Percentiles rank a stretch among this genome's conserved stretches.
Evolutionary conservation across 2,329 filamentous ascomycete species (phyloP).

Genomic region (Fusarium nisikadoi): DNA sequence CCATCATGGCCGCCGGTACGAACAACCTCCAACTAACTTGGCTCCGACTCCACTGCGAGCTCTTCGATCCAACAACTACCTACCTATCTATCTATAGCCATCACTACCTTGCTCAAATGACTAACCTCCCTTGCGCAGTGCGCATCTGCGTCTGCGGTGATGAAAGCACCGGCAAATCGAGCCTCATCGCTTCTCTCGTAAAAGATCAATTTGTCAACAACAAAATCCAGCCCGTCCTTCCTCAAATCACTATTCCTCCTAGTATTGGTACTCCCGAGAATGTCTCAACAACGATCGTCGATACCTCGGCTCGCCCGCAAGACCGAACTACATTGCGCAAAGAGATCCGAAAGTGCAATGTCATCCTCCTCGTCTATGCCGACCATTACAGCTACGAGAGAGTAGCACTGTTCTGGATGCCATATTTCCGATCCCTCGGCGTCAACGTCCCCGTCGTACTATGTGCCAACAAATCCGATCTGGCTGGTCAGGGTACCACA

Average conservation of each 20-base stretch:
- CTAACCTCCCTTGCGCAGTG: conserved; percentile 59
- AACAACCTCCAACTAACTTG: conserved; percentile 9
- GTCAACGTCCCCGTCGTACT: conserved; percentile 98
- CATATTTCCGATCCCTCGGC: conserved; percentile 96
- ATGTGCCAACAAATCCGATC: conserved; percentile 97
- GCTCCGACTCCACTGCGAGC: neutral
- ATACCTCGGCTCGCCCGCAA: conserved; percentile 94
- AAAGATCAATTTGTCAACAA: conserved; percentile 96
- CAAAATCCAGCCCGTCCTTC: conserved; percentile 94
- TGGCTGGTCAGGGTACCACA: conserved; percentile 78
- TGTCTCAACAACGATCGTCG: conserved; percentile 96
- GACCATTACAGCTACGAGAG: conserved; percentile 99
- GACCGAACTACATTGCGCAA: conserved; percentile 90
- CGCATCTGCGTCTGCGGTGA: conserved; percentile 97
- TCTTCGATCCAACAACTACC: neutral
- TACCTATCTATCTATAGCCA: neutral
- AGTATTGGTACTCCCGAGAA: conserved; percentile 94
- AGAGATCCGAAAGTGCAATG: conserved; percentile 96
- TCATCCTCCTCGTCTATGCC: conserved; percentile 95
- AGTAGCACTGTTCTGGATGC: conserved; percentile 97
- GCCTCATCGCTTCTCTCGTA: conserved; percentile 92
- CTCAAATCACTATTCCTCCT: conserved; percentile 93
- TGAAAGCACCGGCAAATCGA: conserved; percentile 93
- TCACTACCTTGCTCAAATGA: neutral
- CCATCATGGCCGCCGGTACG: conserved; percentile 44